phyloP scores from a whole-genome alignment of 2,329 filamentous ascomycete species.

The Sporothrix dimorphospora region DNA sequence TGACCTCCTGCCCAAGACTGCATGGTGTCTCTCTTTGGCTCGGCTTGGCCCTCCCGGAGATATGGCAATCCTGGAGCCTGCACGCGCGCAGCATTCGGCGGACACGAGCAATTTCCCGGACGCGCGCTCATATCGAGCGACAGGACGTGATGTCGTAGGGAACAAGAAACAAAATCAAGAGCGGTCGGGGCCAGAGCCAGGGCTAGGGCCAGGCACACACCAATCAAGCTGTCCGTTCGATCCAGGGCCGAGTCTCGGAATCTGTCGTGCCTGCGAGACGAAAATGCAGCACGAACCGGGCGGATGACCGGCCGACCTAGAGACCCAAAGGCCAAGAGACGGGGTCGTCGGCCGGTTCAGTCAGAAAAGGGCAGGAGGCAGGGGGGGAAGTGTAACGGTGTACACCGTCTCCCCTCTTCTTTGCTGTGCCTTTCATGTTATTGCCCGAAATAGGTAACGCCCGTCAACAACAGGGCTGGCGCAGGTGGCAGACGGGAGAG shows the following conservation, averaged over 20 bases:
- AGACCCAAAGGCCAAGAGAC: neutral
- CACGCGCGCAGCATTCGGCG: neutral
- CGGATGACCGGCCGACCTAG: neutral
- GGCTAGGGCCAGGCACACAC: neutral
- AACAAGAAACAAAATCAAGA: neutral
- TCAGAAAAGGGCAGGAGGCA: slow-evolving; percentile 23
- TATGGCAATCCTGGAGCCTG: neutral
- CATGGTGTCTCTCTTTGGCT: neutral
- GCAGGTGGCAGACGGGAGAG: slow-evolving; percentile 2
- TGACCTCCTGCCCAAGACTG: slow-evolving; percentile 7
- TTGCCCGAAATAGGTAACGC: slow-evolving; percentile 23
- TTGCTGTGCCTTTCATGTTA: neutral
- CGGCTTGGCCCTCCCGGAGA: neutral
- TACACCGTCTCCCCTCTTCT: neutral
- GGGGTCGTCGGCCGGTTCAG: neutral
- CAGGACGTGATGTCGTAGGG: neutral
- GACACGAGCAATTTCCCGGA: neutral
- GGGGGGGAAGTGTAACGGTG: slow-evolving; percentile 1
- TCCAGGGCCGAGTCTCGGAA: neutral
- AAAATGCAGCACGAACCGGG: neutral
- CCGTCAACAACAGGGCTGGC: neutral
- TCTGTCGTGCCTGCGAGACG: neutral
- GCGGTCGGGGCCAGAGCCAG: neutral
- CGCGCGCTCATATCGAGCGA: neutral
- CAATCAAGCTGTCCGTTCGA: neutral